A percentile compares a stretch with the other conserved stretches of the same genome.
phyloP scores from a whole-genome alignment of 2,329 filamentous ascomycete species.

The Fusarium beomiforme region DNA sequence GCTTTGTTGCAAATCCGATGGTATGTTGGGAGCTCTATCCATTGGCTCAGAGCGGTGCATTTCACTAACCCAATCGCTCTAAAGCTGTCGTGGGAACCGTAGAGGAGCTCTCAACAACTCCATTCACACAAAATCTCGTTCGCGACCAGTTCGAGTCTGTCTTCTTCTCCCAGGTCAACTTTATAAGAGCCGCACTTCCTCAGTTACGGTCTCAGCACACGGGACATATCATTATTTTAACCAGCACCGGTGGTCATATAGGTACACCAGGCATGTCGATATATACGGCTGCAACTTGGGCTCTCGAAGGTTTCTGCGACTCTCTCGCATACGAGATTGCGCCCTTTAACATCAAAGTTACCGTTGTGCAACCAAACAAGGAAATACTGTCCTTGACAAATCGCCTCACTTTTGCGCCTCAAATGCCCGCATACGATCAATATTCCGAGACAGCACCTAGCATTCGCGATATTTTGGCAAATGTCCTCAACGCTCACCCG shows the following conservation, averaged over 20 bases:
- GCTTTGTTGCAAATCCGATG: slow-evolving; percentile 88
- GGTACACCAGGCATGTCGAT: slow-evolving; percentile 91
- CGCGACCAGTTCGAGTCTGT: slow-evolving; percentile 93
- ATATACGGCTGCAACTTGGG: slow-evolving; percentile 94
- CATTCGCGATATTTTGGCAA: slow-evolving; percentile 83
- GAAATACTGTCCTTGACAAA: slow-evolving; percentile 91
- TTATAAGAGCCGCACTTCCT: slow-evolving; percentile 88
- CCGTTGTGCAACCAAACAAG: slow-evolving; percentile 94
- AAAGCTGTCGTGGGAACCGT: slow-evolving; percentile 89
- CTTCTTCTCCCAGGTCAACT: slow-evolving; percentile 96
- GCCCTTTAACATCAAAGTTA: slow-evolving; percentile 96
- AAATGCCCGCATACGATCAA: slow-evolving; percentile 65
- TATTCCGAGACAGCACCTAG: slow-evolving; percentile 72
- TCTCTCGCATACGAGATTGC: slow-evolving; percentile 95
- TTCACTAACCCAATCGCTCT: slow-evolving; percentile 23
- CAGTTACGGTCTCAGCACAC: slow-evolving; percentile 81
- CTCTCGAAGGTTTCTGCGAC: slow-evolving; percentile 94
- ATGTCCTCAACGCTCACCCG: slow-evolving; percentile 80
- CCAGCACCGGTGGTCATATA: slow-evolving; percentile 90
- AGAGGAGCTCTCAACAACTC: slow-evolving; percentile 83
- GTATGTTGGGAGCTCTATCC: slow-evolving; percentile 53
- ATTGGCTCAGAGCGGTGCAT: not conserved
- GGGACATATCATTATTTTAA: slow-evolving; percentile 90
- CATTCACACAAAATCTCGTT: slow-evolving; percentile 79
- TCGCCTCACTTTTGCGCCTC: slow-evolving; percentile 84